Percentiles rank a stretch among this genome's conserved stretches.
Conservation (phyloP, 805 yeast genomes). For the Lipomyces starkeyi region DNA sequence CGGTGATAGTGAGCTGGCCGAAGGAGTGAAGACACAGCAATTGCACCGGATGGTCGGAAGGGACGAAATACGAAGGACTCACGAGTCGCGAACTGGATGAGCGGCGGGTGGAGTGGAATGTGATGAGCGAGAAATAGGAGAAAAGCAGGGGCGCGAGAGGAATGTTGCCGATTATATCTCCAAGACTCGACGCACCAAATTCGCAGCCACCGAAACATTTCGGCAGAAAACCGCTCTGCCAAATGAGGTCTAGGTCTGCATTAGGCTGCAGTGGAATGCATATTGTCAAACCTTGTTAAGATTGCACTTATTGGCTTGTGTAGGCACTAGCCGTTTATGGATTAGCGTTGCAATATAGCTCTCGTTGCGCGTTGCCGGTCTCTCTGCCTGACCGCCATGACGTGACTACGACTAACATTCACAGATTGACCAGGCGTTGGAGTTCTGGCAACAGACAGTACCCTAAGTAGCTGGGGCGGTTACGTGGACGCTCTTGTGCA, state of each 20-base stretch:
- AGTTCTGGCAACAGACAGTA: neutral
- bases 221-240: neutral
- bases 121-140: constrained; percentile 12
- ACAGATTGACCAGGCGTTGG: neutral
- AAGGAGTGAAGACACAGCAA: constrained; percentile 34
- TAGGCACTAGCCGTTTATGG: neutral
- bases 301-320: neutral
- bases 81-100: constrained; percentile 15
- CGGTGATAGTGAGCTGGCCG: constrained; percentile 19
- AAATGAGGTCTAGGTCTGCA: neutral
- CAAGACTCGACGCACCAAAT: neutral
- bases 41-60: constrained; percentile 11
- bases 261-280: neutral
- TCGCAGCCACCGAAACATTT: neutral
- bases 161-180: constrained; percentile 22
- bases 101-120: constrained; percentile 3
- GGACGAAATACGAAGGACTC: neutral
- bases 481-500: neutral
- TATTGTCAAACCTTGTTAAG: neutral
- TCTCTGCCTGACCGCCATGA: too few relatives aligned
- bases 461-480: neutral
- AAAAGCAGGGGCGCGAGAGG: constrained; percentile 21
- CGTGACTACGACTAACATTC: neutral
- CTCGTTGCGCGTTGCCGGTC: neutral
- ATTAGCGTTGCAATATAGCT: neutral